Base-by-base conservation (phyloP, 2,329 filamentous ascomycete genomes). In the Podosphaera fusca region DNA sequence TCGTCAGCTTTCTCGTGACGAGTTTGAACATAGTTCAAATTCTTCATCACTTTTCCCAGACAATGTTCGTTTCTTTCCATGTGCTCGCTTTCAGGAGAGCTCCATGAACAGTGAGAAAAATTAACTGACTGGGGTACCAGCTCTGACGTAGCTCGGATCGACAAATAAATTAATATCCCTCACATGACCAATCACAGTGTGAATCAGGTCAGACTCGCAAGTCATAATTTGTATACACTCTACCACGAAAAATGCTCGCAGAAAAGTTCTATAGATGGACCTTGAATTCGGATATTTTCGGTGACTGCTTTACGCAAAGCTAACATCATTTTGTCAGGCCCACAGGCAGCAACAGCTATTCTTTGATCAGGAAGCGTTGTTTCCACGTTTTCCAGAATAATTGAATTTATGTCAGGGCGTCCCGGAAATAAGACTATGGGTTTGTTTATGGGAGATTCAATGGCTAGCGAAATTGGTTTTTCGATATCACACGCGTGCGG, bases 211-310 rank as follows among this genome's bases (percentile, higher is more conserved):
- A 21, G 21, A 21, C 21, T 21, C 21, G 21, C 21, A 21, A 21
- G 21, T 21, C 21, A 21, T 21, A 21, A 21, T 21, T 21, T 21
- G 21, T 21, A 21, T 21, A n/a, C 46, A 52, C 30, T 14, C 31
- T 55, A 42, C 40, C 45, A 56, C 5, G 12, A 21, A 56, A 64
- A 64, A 38, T 63, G 58, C 62, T 76, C 74, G 59, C 70, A 73
- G 61, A 76, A 73, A 49, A 76, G 65, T 61, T 75, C 73, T 12
- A 76, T 68, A 34, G 70, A 71, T 0, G 74, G 72, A 1, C 74
- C 74, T 33, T 69, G 66, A 2, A 67, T 64, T 0, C 64, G 65
- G 40, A 77, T 74, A 61, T 69, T 69, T 31, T 65, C 65, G 2
- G 73, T 73, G 14, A 71, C 69, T 0, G 71, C 69, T 35, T 71